A percentile compares a stretch with the other conserved stretches of the same genome.
phyloP scores from a whole-genome alignment of 2,329 filamentous ascomycete species.

The Coleophoma cylindrospora region DNA sequence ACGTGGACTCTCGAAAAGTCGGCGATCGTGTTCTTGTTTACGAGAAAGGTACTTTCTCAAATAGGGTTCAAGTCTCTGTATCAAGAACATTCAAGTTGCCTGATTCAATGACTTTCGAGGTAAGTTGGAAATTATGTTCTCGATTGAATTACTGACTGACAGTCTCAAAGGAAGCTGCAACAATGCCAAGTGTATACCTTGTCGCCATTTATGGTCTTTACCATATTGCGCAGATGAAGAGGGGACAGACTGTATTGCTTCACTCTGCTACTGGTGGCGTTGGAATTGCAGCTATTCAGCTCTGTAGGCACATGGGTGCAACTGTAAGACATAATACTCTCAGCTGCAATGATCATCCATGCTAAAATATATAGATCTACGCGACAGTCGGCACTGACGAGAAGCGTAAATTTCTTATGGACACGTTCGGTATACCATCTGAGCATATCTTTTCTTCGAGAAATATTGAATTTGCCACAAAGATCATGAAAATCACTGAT shows the following conservation, averaged over 20 bases:
- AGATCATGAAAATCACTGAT: slow-evolving; percentile 12
- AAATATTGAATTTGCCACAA: slow-evolving; percentile 16
- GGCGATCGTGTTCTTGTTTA: slow-evolving; percentile 18
- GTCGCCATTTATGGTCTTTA: slow-evolving; percentile 9
- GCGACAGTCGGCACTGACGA: slow-evolving; percentile 24
- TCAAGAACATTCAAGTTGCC: slow-evolving; percentile 27
- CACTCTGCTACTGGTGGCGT: slow-evolving; percentile 25
- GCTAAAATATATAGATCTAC: slow-evolving; percentile 16
- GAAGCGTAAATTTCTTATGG: slow-evolving; percentile 18
- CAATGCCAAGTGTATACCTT: slow-evolving; percentile 30
- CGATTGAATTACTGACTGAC: background rate
- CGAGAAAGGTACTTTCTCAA: slow-evolving; percentile 5
- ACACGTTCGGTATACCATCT: slow-evolving; percentile 25
- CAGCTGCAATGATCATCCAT: no score
- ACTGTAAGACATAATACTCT: slow-evolving; percentile 16
- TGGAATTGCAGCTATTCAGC: slow-evolving; percentile 25
- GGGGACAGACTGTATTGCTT: slow-evolving; percentile 24
- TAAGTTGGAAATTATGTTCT: background rate
- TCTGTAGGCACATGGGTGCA: slow-evolving; percentile 20
- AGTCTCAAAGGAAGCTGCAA: slow-evolving; percentile 26
- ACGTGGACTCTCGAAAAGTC: slow-evolving; percentile 10
- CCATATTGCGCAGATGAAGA: slow-evolving; percentile 9
- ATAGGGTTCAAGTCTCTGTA: slow-evolving; percentile 4
- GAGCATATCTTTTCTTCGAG: slow-evolving; percentile 31
- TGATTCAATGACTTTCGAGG: slow-evolving; percentile 27